A percentile compares a stretch with the other conserved stretches of the same genome.
Conservation (phyloP, 2,329 filamentous ascomycete genomes). For the Eutypa lata region DNA sequence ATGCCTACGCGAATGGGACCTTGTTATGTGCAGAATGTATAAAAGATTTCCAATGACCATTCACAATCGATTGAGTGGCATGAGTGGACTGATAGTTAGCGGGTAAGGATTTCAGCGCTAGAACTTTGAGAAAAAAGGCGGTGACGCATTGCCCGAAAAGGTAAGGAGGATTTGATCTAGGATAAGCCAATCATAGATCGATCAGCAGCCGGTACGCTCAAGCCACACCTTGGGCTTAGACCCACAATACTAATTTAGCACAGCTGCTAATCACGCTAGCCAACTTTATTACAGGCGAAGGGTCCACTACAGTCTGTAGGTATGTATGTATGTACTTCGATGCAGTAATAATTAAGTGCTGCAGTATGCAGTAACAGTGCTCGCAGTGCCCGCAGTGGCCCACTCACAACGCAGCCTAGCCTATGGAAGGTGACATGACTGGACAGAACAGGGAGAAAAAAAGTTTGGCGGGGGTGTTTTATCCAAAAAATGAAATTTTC, state of each 20-base stretch:
- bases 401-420: not conserved
- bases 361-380: no score
- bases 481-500: conserved; percentile 19
- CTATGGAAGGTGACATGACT: not conserved
- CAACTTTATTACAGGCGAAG: not conserved
- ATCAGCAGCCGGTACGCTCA: not conserved
- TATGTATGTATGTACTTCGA: not conserved
- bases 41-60: not conserved
- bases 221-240: not conserved
- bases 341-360: no score
- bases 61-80: conserved; percentile 6
- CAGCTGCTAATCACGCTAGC: not conserved
- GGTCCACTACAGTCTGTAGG: not conserved
- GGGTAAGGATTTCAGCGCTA: not conserved
- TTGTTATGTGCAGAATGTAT: not conserved
- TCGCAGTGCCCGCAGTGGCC: no score
- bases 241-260: not conserved
- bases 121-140: conserved; percentile 20
- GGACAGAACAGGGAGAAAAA: conserved; percentile 17
- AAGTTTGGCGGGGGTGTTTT: conserved; percentile 25
- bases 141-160: conserved; percentile 21
- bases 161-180: conserved; percentile 5
- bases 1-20: no score
- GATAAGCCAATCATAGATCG: conserved; percentile 22
- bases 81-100: conserved; percentile 5